Percentiles rank a stretch among this genome's conserved stretches.
These are phyloP conservation scores for Prinsepia uniflora DNA, from an alignment of 306 rosid genomes.

Conservation along the genomic window DNA sequence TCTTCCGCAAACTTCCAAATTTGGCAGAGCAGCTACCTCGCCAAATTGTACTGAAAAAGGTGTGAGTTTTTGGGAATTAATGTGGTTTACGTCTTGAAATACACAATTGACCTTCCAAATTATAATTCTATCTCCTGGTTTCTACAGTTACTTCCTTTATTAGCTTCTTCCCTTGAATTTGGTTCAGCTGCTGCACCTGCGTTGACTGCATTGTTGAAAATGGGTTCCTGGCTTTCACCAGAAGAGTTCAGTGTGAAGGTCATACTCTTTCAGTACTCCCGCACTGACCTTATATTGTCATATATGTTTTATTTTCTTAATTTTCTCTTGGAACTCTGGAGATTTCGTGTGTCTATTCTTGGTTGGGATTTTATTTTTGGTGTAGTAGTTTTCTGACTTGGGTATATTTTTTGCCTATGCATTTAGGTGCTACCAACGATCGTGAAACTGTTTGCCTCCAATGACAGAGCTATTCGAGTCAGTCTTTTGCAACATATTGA, in stretches of 20 bases:
- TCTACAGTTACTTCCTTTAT: conserved; percentile 89
- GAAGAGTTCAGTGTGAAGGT: conserved; percentile 89
- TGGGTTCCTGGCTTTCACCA: conserved; percentile 91
- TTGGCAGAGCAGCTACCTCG: conserved; percentile 98
- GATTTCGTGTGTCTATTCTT: neutral
- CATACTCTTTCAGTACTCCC: conserved; percentile 19
- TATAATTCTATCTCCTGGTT: conserved; percentile 36
- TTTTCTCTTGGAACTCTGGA: conserved; percentile 5
- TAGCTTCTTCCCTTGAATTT: conserved; percentile 99
- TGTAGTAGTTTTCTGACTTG: conserved; percentile 20
- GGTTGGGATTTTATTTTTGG: conserved; percentile 4
- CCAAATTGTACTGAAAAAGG: conserved; percentile 88
- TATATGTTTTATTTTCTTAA: neutral
- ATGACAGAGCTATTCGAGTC: conserved; percentile 90
- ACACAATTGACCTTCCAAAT: conserved; percentile 9
- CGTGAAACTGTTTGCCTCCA: conserved; percentile 88
- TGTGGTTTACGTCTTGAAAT: conserved; percentile 16
- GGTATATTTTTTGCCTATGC: conserved; percentile 24
- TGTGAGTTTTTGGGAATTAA: conserved; percentile 29
- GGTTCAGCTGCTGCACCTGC: conserved; percentile 99
- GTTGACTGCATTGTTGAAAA: conserved; percentile 88
- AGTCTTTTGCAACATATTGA: conserved; percentile 94
- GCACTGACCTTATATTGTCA: neutral
- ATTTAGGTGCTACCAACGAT: conserved; percentile 76
- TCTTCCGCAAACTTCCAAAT: conserved; percentile 98